A percentile compares a stretch with the other conserved stretches of the same genome.
Evolutionary conservation across 805 yeast species (phyloP).

Genomic region (Metschnikowia peoriensis): DNA sequence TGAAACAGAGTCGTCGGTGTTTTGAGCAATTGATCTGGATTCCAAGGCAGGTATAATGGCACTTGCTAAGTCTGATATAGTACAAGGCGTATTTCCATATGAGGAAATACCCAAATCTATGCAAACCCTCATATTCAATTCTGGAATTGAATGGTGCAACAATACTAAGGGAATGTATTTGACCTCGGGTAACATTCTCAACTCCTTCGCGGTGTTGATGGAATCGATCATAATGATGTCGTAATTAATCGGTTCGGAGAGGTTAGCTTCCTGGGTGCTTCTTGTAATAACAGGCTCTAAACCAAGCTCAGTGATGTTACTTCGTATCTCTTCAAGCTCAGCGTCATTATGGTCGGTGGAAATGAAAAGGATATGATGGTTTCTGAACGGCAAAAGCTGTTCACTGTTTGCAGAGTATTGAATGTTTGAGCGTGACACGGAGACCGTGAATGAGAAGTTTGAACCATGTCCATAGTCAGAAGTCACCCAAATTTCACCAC

Average conservation of each 20-base stretch:
- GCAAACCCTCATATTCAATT: slow-evolving; percentile 76
- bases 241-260: slow-evolving; percentile 56
- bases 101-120: slow-evolving; percentile 84
- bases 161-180: slow-evolving; percentile 84
- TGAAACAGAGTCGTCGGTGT: slow-evolving; percentile 73
- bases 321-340: slow-evolving; percentile 51
- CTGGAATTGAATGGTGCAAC: slow-evolving; percentile 71
- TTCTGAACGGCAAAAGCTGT: slow-evolving; percentile 65
- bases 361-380: slow-evolving; percentile 68
- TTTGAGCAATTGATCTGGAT: slow-evolving; percentile 74
- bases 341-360: slow-evolving; percentile 57
- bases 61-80: slow-evolving; percentile 76
- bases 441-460: slow-evolving; percentile 75
- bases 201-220: slow-evolving; percentile 65
- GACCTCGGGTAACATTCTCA: slow-evolving; percentile 70
- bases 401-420: slow-evolving; percentile 64
- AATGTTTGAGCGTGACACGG: slow-evolving; percentile 70
- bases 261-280: slow-evolving; percentile 54
- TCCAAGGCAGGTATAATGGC: slow-evolving; percentile 84
- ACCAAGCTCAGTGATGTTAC: slow-evolving; percentile 52
- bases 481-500: slow-evolving; percentile 91
- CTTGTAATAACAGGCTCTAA: slow-evolving; percentile 61
- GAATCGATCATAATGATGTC: slow-evolving; percentile 85
- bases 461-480: slow-evolving; percentile 80
- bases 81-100: slow-evolving; percentile 86